Evolutionary conservation across 1,284 basidiomycete genomes (phyloP).

Genomic region (Cutaneotrichosporon arboriforme): DNA sequence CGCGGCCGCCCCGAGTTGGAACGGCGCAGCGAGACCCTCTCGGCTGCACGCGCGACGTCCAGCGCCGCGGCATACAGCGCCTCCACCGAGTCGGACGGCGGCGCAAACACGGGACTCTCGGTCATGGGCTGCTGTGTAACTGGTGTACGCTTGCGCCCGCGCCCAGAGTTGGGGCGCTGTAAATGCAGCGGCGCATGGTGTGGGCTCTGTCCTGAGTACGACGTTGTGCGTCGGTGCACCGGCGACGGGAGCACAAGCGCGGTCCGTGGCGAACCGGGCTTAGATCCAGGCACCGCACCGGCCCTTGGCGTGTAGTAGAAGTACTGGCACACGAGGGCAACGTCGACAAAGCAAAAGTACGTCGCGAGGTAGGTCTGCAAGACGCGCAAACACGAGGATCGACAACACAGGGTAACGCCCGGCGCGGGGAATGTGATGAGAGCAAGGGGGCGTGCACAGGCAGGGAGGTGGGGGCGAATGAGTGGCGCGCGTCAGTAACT

Average conservation of each 20-base stretch:
- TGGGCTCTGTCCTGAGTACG: neutral
- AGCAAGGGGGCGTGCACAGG: neutral
- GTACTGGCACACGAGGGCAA: constrained; percentile 67
- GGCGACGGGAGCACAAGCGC: neutral
- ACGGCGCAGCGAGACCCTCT: constrained; percentile 31
- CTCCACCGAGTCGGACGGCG: constrained; percentile 25
- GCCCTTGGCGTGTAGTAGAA: constrained; percentile 57
- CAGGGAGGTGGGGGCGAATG: neutral
- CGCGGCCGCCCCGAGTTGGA: constrained; percentile 11
- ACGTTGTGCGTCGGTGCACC: neutral
- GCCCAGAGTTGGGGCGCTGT: neutral
- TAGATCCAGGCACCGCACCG: neutral
- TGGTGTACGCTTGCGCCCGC: constrained; percentile 2
- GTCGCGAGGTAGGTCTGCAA: constrained; percentile 74
- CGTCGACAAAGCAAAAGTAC: constrained; percentile 79
- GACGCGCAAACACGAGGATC: neutral
- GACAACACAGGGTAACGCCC: neutral
- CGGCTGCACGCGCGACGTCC: constrained; percentile 47
- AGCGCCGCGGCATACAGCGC: constrained; percentile 44
- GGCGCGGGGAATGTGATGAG: neutral
- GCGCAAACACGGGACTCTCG: constrained; percentile 8
- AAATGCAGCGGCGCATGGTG: neutral
- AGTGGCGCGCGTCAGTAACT: neutral
- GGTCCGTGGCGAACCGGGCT: constrained; percentile 3
- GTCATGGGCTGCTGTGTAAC: neutral